Evolutionary conservation across 306 rosid genomes (phyloP).

Genomic region (Dalbergia cultrata): DNA sequence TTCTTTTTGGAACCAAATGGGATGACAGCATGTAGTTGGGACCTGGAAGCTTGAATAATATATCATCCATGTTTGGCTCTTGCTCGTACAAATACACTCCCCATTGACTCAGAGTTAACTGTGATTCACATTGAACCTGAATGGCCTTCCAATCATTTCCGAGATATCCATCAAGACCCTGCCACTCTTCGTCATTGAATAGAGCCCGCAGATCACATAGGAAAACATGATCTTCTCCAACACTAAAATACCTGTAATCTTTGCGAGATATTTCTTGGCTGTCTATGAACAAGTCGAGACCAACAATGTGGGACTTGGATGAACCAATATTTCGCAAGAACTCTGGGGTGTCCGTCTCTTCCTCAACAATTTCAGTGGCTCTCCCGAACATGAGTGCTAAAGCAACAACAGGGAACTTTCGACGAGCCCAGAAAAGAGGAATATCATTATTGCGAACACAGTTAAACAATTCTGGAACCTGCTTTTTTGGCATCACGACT

Average conservation of each 20-base stretch:
- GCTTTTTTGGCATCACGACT: background rate
- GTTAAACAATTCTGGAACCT: background rate
- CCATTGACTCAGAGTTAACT: background rate
- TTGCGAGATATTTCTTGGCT: background rate
- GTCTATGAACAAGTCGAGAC: background rate
- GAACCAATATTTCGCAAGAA: background rate
- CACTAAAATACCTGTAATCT: background rate
- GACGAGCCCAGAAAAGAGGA: background rate
- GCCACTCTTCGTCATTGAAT: background rate
- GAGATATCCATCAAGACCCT: background rate
- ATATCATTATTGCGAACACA: background rate
- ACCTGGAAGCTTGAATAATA: background rate
- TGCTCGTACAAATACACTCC: background rate
- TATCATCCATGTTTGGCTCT: background rate
- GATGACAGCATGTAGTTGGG: background rate
- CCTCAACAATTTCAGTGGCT: background rate
- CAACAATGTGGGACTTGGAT: background rate
- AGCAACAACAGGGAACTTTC: background rate
- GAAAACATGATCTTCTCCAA: background rate
- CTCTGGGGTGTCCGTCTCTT: background rate
- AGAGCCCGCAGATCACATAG: background rate
- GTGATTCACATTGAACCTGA: background rate
- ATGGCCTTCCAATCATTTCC: background rate
- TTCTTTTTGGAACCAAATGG: background rate
- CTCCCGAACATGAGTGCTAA: background rate